phyloP scores from a whole-genome alignment of 2,329 filamentous ascomycete species.

The Colletotrichum navitas region DNA sequence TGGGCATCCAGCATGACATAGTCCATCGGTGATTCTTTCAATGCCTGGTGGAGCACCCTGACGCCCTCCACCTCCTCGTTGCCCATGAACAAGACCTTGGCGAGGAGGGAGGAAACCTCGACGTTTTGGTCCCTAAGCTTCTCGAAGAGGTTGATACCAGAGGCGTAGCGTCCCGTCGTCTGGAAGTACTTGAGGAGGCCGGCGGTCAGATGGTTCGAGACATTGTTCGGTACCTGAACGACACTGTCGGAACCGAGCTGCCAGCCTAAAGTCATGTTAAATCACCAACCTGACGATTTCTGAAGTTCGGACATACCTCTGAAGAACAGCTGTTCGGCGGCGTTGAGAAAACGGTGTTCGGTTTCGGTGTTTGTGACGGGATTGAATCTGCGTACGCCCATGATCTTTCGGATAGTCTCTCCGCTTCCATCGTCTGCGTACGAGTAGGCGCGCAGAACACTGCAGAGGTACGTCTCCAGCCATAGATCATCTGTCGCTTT shows the following conservation, averaged over 20 bases:
- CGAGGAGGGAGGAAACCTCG: constrained; percentile 92
- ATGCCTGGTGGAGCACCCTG: constrained; percentile 85
- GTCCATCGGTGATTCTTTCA: constrained; percentile 96
- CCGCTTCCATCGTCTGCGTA: constrained; percentile 97
- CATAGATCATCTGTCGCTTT: constrained; percentile 94
- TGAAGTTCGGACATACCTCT: constrained; percentile 68
- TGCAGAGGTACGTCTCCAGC: constrained; percentile 98
- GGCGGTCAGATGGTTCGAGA: constrained; percentile 95
- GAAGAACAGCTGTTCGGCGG: constrained; percentile 95
- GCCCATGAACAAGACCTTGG: constrained; percentile 91
- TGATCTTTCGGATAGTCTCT: constrained; percentile 94
- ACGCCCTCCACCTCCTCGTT: constrained; percentile 98
- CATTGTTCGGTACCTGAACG: constrained; percentile 96
- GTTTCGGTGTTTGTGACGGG: constrained; percentile 98
- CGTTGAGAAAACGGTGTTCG: constrained; percentile 94
- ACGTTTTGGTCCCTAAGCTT: constrained; percentile 92
- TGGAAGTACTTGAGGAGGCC: constrained; percentile 94
- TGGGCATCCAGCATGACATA: constrained; percentile 96
- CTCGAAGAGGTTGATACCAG: constrained; percentile 97
- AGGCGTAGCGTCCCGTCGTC: constrained; percentile 93
- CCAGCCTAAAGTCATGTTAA: constrained; percentile 72
- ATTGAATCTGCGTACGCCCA: constrained; percentile 97
- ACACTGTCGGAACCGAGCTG: constrained; percentile 96
- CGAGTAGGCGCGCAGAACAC: constrained; percentile 91
- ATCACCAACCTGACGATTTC: neutral